Conservation (phyloP, 106 monocot genomes). For the Acanthochlamys bracteata region DNA sequence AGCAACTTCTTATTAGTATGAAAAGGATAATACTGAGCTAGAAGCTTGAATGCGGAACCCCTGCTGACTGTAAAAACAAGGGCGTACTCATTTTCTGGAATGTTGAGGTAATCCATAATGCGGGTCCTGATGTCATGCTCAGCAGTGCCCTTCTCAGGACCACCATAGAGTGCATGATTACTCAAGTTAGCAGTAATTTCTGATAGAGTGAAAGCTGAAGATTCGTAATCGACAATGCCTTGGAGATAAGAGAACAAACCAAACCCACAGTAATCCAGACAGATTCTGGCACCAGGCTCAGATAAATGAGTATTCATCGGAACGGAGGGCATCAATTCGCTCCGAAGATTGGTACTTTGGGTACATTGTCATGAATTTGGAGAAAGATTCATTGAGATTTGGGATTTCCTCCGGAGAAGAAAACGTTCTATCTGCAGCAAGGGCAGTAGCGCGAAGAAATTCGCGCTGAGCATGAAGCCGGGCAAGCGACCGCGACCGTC, state of each 20-base stretch:
- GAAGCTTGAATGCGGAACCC: conserved; percentile 82
- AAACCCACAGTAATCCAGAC: conserved; percentile 96
- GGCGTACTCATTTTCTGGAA: conserved; percentile 90
- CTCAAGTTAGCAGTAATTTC: conserved; percentile 85
- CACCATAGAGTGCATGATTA: conserved; percentile 86
- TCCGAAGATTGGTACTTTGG: conserved; percentile 71
- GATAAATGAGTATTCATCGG: conserved; percentile 72
- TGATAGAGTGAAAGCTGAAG: conserved; percentile 65
- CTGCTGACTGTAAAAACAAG: conserved; percentile 87
- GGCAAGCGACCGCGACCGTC: conserved; percentile 75
- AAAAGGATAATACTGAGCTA: conserved; percentile 89
- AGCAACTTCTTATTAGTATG: conserved; percentile 90
- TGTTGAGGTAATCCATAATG: conserved; percentile 90
- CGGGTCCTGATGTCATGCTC: conserved; percentile 75
- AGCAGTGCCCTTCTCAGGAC: conserved; percentile 71
- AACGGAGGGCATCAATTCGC: conserved; percentile 51
- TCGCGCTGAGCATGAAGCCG: conserved; percentile 84
- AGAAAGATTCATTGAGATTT: conserved; percentile 37
- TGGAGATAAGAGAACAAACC: conserved; percentile 91
- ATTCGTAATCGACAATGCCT: conserved; percentile 49
- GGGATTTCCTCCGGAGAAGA: conserved; percentile 40
- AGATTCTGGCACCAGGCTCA: conserved; percentile 54
- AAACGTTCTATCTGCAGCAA: conserved; percentile 70
- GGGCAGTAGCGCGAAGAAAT: conserved; percentile 82
- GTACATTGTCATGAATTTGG: conserved; percentile 86